Conservation (phyloP, 2,329 filamentous ascomycete genomes). For the Drechslera avenae region DNA sequence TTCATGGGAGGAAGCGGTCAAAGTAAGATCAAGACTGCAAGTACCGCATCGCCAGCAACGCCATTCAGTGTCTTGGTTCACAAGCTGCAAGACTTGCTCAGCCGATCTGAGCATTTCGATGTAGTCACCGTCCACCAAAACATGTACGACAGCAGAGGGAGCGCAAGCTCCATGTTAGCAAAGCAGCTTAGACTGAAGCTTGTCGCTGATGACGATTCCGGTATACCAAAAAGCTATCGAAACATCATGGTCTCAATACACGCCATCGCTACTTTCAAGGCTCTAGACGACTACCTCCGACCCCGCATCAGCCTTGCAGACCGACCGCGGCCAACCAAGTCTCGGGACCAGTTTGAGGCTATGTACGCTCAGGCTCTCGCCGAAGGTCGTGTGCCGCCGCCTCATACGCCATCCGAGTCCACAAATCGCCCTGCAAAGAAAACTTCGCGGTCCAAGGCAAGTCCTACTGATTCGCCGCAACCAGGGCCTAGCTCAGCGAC, state of each 20-base stretch:
- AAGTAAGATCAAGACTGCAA: constrained; percentile 66
- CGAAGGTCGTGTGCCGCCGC: constrained; percentile 45
- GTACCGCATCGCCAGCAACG: constrained; percentile 72
- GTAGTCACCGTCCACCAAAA: constrained; percentile 95
- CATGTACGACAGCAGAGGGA: constrained; percentile 86
- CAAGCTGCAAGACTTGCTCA: constrained; percentile 94
- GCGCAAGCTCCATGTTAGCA: constrained; percentile 91
- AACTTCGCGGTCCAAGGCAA: constrained; percentile 38
- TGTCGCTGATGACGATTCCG: constrained; percentile 85
- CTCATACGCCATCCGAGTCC: constrained; percentile 42
- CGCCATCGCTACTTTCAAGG: constrained; percentile 96
- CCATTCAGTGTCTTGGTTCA: constrained; percentile 89
- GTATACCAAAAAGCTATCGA: constrained; percentile 83
- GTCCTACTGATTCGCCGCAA: constrained; percentile 51
- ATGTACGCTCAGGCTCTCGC: constrained; percentile 72
- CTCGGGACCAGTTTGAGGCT: constrained; percentile 69
- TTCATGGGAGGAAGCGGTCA: constrained; percentile 80
- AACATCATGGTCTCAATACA: constrained; percentile 99
- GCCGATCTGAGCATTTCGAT: constrained; percentile 96
- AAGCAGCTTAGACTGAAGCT: constrained; percentile 92
- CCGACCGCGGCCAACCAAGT: constrained; percentile 66
- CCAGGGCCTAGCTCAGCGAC: constrained; percentile 53
- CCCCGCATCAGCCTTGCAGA: constrained; percentile 83
- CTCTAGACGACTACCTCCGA: constrained; percentile 91
- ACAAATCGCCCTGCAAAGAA: constrained; percentile 40